Percentiles rank a stretch among this genome's conserved stretches.
phyloP scores from a whole-genome alignment of 306 rosid species.

The Cucumis hystrix region DNA sequence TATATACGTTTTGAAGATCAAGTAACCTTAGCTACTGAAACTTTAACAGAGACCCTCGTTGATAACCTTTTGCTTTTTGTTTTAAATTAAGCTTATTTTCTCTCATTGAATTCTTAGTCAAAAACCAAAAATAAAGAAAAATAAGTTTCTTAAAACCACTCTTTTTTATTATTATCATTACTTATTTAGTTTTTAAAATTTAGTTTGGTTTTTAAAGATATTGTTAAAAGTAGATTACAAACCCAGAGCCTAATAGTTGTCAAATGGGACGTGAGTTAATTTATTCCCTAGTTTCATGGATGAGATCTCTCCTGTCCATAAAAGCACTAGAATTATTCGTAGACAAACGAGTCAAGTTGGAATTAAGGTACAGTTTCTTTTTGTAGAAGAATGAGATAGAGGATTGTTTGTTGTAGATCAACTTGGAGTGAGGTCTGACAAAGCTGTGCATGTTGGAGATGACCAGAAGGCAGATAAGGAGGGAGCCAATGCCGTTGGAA shows the following conservation, averaged over 20 bases:
- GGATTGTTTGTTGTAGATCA: slow-evolving; percentile 34
- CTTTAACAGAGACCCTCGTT: background rate
- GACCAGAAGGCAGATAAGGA: slow-evolving; percentile 64
- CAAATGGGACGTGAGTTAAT: background rate
- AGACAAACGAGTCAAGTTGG: background rate
- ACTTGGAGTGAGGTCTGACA: slow-evolving; percentile 45
- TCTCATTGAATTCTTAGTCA: too few species aligned
- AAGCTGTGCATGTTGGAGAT: slow-evolving; percentile 79
- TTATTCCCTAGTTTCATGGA: background rate
- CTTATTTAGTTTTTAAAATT: too few species aligned
- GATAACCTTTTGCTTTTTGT: too few species aligned
- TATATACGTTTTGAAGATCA: background rate
- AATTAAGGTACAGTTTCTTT: background rate
- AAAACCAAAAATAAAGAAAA: too few species aligned
- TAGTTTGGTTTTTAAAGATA: too few species aligned
- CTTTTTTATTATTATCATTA: too few species aligned
- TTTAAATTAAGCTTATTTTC: too few species aligned
- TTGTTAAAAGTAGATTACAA: too few species aligned
- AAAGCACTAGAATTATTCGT: background rate
- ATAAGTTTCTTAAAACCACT: too few species aligned
- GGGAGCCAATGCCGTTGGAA: slow-evolving; percentile 70
- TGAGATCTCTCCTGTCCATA: background rate
- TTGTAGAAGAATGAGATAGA: background rate
- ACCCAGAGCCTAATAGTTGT: too few species aligned
- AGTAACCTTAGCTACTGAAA: background rate